phyloP scores from a whole-genome alignment of 495 filamentous ascomycete genomes.

The Chaetomium cochliodes region DNA sequence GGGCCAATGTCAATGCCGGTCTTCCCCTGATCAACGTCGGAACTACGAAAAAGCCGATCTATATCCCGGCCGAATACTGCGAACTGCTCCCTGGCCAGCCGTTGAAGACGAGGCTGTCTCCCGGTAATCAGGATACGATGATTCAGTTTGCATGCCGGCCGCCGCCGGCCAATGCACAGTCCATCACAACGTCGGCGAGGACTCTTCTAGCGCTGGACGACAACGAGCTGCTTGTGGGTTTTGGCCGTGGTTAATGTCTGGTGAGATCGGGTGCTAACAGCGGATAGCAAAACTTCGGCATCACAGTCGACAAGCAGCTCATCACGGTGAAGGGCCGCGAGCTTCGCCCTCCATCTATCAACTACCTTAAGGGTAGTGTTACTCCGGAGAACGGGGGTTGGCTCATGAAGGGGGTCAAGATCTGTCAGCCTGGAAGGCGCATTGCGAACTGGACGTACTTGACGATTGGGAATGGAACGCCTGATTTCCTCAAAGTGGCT shows the following conservation, averaged over 20 bases:
- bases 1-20: conserved; percentile 26
- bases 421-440: conserved; percentile 32
- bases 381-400: conserved; percentile 36
- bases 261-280: conserved; percentile 14
- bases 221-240: conserved; percentile 36
- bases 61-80: conserved; percentile 67
- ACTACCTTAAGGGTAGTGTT: conserved; percentile 44
- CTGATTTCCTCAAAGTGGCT: conserved; percentile 27
- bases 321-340: conserved; percentile 66
- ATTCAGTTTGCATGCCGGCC: conserved; percentile 65
- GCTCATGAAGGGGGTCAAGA: conserved; percentile 39
- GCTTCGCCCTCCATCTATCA: conserved; percentile 54
- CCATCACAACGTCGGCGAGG: conserved; percentile 59
- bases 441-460: conserved; percentile 41
- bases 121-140: conserved; percentile 61
- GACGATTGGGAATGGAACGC: background rate
- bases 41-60: conserved; percentile 55
- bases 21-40: conserved; percentile 73
- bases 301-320: conserved; percentile 53
- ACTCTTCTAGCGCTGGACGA: conserved; percentile 39
- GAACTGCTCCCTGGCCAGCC: conserved; percentile 65
- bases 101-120: conserved; percentile 53
- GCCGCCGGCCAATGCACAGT: conserved; percentile 63
- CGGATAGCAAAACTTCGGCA: conserved; percentile 49
- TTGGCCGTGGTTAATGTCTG: background rate